A percentile compares a stretch with the other conserved stretches of the same genome.
These are phyloP conservation scores for Penicillium alfredii DNA, from an alignment of 495 filamentous ascomycete genomes.

Conservation along the genomic window DNA sequence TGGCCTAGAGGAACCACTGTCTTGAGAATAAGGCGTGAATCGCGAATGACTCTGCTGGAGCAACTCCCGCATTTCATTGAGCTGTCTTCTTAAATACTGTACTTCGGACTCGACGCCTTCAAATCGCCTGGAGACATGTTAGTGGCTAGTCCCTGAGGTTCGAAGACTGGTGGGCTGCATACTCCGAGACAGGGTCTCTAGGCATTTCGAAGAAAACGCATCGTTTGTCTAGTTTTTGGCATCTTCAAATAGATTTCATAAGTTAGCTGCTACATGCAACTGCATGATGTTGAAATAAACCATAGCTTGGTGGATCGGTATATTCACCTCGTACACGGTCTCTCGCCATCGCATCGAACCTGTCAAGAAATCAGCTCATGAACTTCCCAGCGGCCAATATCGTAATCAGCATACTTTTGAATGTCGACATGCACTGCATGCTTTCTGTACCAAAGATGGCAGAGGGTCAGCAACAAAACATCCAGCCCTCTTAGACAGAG, in stretches of 20 bases:
- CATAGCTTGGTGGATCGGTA: no score
- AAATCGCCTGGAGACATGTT: constrained; percentile 16
- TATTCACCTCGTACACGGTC: constrained; percentile 35
- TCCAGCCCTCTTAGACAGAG: constrained; percentile 1
- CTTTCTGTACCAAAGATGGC: constrained; percentile 25
- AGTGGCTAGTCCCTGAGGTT: background rate
- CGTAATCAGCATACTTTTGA: constrained; percentile 24
- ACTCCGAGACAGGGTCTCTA: constrained; percentile 31
- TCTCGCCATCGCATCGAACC: constrained; percentile 37
- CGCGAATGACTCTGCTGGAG: constrained; percentile 10
- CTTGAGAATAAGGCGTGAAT: background rate
- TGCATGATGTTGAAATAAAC: no score
- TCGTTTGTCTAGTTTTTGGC: constrained; percentile 28
- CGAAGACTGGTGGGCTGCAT: background rate
- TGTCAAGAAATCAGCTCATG: constrained; percentile 10
- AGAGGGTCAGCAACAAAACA: background rate
- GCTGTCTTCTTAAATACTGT: constrained; percentile 21
- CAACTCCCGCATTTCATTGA: constrained; percentile 25
- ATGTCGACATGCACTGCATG: constrained; percentile 33
- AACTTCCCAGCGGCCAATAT: background rate
- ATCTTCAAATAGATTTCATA: constrained; percentile 17
- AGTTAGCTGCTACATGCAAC: no score
- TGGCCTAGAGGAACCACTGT: constrained; percentile 4
- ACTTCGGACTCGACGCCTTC: constrained; percentile 33
- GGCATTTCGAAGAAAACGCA: constrained; percentile 36